Percentiles rank a stretch among this genome's conserved stretches.
Evolutionary conservation across 163 green algal genomes (phyloP).

Genomic region (Chlorella variabilis): DNA sequence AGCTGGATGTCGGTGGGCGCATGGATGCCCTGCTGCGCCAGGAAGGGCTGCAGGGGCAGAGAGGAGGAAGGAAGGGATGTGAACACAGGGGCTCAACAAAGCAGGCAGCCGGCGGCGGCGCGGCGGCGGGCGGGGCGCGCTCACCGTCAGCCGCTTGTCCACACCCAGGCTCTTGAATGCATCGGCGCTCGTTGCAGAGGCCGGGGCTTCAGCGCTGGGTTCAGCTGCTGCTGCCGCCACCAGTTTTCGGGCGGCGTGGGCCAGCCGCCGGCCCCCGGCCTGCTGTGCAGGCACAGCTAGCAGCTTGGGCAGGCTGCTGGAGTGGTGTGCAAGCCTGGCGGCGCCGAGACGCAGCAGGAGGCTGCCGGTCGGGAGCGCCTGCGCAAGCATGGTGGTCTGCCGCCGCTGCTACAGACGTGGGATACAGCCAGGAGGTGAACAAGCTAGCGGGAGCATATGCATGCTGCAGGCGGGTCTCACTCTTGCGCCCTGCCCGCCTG

Average conservation of each 20-base stretch:
- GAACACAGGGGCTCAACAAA: background rate
- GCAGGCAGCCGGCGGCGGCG: background rate
- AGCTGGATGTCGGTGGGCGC: constrained; percentile 76
- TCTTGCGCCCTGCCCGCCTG: too few species aligned
- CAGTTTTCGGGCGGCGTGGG: background rate
- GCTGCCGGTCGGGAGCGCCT: background rate
- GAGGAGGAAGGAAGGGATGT: too few species aligned
- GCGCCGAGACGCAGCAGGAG: background rate
- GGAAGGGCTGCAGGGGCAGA: background rate
- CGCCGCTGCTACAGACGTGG: too few species aligned
- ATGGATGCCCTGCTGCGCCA: constrained; percentile 50
- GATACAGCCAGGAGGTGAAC: too few species aligned
- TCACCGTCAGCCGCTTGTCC: constrained; percentile 38
- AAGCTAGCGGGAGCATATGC: too few species aligned
- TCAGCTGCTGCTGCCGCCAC: background rate
- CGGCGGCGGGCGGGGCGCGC: background rate
- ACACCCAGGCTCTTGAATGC: constrained; percentile 36
- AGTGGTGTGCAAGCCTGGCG: background rate
- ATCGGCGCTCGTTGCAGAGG: background rate
- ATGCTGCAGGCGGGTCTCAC: too few species aligned
- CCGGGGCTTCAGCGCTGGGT: background rate
- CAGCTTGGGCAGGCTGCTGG: background rate
- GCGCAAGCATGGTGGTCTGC: too few species aligned
- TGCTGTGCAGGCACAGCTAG: too few species aligned
- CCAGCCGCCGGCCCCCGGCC: background rate